Evolutionary conservation across 1,284 basidiomycete genomes (phyloP).

Genomic region (Moesziomyces sp.): DNA sequence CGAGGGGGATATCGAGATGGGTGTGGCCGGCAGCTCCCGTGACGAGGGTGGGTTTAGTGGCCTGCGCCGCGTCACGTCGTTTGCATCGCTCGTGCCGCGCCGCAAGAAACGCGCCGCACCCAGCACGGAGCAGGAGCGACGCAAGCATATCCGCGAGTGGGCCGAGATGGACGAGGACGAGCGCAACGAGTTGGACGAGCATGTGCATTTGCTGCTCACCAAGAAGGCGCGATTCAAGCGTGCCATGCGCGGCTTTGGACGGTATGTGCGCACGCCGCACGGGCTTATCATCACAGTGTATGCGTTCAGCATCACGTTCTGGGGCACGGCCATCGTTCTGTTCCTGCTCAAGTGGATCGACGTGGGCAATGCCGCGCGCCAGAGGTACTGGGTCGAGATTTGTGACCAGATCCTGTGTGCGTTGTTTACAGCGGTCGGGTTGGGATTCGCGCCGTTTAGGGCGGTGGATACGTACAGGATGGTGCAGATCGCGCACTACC

Average conservation of each 20-base stretch:
- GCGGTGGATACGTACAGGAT: conserved; percentile 65
- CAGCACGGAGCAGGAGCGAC: conserved; percentile 46
- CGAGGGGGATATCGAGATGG: conserved; percentile 35
- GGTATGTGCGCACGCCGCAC: conserved; percentile 61
- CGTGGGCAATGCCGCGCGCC: conserved; percentile 26
- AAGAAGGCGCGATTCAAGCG: conserved; percentile 73
- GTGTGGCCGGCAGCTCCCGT: conserved; percentile 1
- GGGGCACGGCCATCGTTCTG: conserved; percentile 64
- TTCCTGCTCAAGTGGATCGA: conserved; percentile 62
- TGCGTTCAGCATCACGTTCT: conserved; percentile 58
- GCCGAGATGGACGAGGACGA: conserved; percentile 63
- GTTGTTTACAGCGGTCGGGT: conserved; percentile 61
- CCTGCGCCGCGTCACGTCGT: conserved; percentile 29
- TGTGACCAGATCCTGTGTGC: conserved; percentile 66
- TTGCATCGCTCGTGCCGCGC: conserved; percentile 17
- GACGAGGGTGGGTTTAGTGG: conserved; percentile 13
- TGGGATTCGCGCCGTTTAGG: conserved; percentile 65
- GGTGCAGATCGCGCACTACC: conserved; percentile 64
- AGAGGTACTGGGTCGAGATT: conserved; percentile 65
- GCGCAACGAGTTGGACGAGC: conserved; percentile 73
- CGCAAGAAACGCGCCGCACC: conserved; percentile 29
- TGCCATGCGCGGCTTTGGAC: conserved; percentile 53
- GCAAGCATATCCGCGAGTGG: conserved; percentile 59
- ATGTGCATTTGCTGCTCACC: conserved; percentile 81
- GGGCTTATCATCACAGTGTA: conserved; percentile 65